Evolutionary conservation across 805 yeast species (phyloP), one percentile per base, ranked within the genome.

Genomic region (Clavispora fructus): DNA sequence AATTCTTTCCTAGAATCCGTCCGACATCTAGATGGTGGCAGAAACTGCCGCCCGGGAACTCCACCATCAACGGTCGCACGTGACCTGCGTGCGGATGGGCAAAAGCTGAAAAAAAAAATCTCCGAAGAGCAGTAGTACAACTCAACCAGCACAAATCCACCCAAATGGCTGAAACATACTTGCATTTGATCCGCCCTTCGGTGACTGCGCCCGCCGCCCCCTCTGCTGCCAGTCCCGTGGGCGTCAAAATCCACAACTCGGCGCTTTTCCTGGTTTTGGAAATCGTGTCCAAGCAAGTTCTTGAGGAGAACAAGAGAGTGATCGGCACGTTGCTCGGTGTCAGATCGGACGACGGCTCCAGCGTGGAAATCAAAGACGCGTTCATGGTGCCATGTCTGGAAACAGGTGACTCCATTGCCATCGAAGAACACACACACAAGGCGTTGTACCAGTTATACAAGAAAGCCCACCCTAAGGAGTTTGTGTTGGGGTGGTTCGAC

Each of bases 401-500:
- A 62, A 87, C 82, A 35, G 76, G 75, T 1, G 94, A 85, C 50
- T 83, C 87, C 53, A 79, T 89, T 51, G 77, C 83, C 48, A 82
- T 89, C 50, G 91, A 84, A 60, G 87, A 86, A 58, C 84, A 82
- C 48, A 83, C 80, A 62, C 89, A 87, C 73, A 78, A 79, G 60
- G 70, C 82, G 30, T 78, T 86, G 65, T 85, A 73, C 67, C 82
- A 80, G 56, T 69, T 89, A 59, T 80, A 85, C 68, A 85, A 83
- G 69, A 80, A 80, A 61, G 82, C 92, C 30, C 84, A 83, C 66
- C 92, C 94, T 47, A 85, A 85, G 61, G 85, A 83, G 53, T 74
- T 76, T 43, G 84, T 89, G 45, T 74, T 89, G 41, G 96, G 96
- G 46, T 89, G 96, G 96, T 89, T 86, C 63, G 82, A 84, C 42